Conservation (phyloP, 176 grass and related monocot species). For the Cenchrus purpureus region DNA sequence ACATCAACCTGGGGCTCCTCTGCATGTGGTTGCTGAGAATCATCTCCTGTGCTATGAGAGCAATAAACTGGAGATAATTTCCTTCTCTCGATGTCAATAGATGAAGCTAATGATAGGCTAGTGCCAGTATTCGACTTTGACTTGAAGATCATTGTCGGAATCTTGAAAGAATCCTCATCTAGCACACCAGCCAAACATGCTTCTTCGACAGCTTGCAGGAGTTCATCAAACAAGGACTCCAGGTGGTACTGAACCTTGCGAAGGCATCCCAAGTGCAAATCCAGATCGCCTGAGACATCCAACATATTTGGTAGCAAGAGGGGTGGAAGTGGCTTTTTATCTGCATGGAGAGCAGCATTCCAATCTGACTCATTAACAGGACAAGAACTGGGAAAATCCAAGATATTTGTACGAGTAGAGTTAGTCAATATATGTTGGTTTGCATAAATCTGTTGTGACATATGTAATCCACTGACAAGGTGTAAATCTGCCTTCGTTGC, state of each 20-base stretch:
- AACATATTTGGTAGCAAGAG: slow-evolving; percentile 38
- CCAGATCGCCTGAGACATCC: slow-evolving; percentile 62
- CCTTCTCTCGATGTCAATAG: slow-evolving; percentile 4
- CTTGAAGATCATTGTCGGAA: not conserved
- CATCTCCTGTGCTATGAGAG: slow-evolving; percentile 44
- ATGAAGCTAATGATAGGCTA: not conserved
- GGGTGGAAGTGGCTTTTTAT: slow-evolving; percentile 23
- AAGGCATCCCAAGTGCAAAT: slow-evolving; percentile 49
- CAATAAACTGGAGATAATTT: slow-evolving; percentile 32
- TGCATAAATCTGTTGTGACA: slow-evolving; percentile 7
- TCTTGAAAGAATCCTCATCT: slow-evolving; percentile 36
- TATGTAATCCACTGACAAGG: not conserved
- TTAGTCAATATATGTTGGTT: slow-evolving; percentile 36
- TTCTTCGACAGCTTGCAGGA: slow-evolving; percentile 31
- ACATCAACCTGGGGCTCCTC: slow-evolving; percentile 33
- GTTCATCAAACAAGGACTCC: slow-evolving; percentile 45
- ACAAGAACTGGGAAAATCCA: slow-evolving; percentile 31
- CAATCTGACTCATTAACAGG: slow-evolving; percentile 26
- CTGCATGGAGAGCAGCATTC: slow-evolving; percentile 22
- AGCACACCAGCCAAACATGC: slow-evolving; percentile 18
- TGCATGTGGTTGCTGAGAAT: slow-evolving; percentile 10
- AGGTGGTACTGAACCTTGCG: slow-evolving; percentile 56
- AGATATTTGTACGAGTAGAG: slow-evolving; percentile 35
- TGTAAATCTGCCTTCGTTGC: slow-evolving; percentile 21
- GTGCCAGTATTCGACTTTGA: not conserved